Percentiles rank a stretch among this genome's conserved stretches.
phyloP scores from a whole-genome alignment of 805 yeast genomes.

The Millerozyma acaciae region DNA sequence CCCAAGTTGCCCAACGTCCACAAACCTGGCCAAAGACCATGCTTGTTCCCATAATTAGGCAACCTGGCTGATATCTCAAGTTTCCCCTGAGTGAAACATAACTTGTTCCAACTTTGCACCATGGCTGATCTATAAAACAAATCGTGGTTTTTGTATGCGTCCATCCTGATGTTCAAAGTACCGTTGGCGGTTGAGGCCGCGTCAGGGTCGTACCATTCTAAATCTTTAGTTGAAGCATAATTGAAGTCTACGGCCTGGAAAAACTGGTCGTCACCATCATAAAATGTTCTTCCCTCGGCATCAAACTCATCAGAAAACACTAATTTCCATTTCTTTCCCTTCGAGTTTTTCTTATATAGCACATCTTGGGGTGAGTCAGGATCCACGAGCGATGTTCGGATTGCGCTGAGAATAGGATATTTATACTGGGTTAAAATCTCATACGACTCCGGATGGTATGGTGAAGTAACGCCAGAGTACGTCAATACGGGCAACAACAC shows the following conservation, averaged over 20 bases:
- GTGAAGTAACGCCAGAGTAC: constrained; percentile 60
- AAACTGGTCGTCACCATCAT: constrained; percentile 43
- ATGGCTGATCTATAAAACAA: constrained; percentile 37
- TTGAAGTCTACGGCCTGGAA: constrained; percentile 38
- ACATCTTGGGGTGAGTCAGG: constrained; percentile 65
- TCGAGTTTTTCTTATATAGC: constrained; percentile 43
- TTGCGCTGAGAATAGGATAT: constrained; percentile 55
- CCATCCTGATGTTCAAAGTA: constrained; percentile 31
- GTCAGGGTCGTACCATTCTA: constrained; percentile 45
- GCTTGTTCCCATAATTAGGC: constrained; percentile 28
- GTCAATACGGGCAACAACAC: constrained; percentile 81
- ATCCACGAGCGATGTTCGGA: constrained; percentile 62
- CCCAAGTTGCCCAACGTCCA: constrained; percentile 39
- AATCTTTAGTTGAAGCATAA: constrained; percentile 41
- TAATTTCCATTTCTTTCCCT: constrained; percentile 34
- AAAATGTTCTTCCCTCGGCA: constrained; percentile 41
- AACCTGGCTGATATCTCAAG: constrained; percentile 26
- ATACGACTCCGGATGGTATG: constrained; percentile 20
- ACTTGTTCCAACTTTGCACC: constrained; percentile 39
- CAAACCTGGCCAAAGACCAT: constrained; percentile 38
- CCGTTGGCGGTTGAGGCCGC: constrained; percentile 40
- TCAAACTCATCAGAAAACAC: constrained; percentile 42
- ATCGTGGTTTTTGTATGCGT: constrained; percentile 34
- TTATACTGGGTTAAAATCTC: constrained; percentile 49
- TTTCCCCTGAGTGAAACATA: constrained; percentile 31